Conservation (phyloP, 495 filamentous ascomycete species). For the Sabuloglossum arenarium region DNA sequence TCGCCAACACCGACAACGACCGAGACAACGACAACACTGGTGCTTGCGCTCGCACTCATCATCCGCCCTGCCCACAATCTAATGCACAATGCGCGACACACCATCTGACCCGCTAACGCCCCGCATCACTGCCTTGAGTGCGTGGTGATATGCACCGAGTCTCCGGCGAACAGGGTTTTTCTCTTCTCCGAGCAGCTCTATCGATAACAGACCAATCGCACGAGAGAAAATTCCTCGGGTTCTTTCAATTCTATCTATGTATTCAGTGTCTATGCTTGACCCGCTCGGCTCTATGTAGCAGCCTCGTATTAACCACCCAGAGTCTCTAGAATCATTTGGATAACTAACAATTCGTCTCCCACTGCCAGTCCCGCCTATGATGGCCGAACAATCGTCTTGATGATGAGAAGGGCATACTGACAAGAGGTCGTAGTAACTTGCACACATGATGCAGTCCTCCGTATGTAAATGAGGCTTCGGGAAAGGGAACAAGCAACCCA, state of each 20-base stretch:
- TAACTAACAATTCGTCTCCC: not conserved
- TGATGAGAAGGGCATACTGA: not conserved
- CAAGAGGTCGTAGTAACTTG: too few relatives aligned
- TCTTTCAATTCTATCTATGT: not conserved
- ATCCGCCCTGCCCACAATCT: too few relatives aligned
- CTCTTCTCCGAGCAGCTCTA: too few relatives aligned
- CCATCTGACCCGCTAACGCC: too few relatives aligned
- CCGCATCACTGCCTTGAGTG: too few relatives aligned
- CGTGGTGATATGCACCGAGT: too few relatives aligned
- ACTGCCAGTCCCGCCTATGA: not conserved
- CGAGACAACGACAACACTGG: too few relatives aligned
- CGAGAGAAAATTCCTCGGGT: not conserved
- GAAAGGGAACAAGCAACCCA: not conserved
- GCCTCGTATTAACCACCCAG: not conserved
- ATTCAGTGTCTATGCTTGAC: too few relatives aligned
- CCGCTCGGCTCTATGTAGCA: not conserved
- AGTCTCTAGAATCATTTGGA: not conserved
- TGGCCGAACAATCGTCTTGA: not conserved
- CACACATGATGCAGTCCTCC: not conserved
- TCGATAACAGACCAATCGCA: not conserved
- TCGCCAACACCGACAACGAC: too few relatives aligned
- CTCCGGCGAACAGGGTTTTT: too few relatives aligned
- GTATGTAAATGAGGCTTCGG: not conserved
- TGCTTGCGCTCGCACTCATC: too few relatives aligned
- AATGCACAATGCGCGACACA: too few relatives aligned